These are phyloP conservation scores for Naematelia encephala DNA, from an alignment of 768 basidiomycete species.

Conservation along the genomic window DNA sequence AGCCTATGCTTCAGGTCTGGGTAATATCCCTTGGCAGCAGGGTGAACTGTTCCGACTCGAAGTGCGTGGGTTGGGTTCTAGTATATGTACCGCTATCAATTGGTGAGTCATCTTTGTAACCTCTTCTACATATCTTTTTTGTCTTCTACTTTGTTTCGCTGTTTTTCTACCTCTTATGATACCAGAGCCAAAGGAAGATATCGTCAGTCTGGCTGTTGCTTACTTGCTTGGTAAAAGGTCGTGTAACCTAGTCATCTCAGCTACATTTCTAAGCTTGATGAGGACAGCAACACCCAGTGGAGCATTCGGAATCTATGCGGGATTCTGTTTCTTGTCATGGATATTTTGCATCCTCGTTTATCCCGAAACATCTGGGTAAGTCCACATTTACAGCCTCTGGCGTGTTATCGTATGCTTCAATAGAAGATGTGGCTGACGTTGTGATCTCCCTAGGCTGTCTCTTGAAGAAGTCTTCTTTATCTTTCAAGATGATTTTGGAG, in stretches of 20 bases:
- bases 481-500: conserved; percentile 65
- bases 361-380: conserved; percentile 69
- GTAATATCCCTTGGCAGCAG: conserved; percentile 83
- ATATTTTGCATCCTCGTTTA: conserved; percentile 68
- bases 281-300: conserved; percentile 67
- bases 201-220: neutral
- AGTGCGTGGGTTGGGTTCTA: conserved; percentile 74
- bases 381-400: neutral
- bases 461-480: conserved; percentile 51
- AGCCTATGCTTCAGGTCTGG: conserved; percentile 73
- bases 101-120: conserved; percentile 53
- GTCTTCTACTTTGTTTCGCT: neutral
- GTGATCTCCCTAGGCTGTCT: conserved; percentile 23
- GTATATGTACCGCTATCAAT: conserved; percentile 70
- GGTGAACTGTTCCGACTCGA: conserved; percentile 77
- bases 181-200: too few species aligned
- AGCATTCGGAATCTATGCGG: conserved; percentile 73
- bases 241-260: conserved; percentile 67
- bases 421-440: neutral
- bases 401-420: neutral
- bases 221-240: conserved; percentile 42
- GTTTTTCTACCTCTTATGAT: neutral
- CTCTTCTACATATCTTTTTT: conserved; percentile 1
- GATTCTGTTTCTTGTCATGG: conserved; percentile 67
- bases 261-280: conserved; percentile 79